Evolutionary conservation across 352 stramenopile species (phyloP), one percentile per base, ranked within the genome.

Genomic region (Hyaloperonospora arabidopsidis): DNA sequence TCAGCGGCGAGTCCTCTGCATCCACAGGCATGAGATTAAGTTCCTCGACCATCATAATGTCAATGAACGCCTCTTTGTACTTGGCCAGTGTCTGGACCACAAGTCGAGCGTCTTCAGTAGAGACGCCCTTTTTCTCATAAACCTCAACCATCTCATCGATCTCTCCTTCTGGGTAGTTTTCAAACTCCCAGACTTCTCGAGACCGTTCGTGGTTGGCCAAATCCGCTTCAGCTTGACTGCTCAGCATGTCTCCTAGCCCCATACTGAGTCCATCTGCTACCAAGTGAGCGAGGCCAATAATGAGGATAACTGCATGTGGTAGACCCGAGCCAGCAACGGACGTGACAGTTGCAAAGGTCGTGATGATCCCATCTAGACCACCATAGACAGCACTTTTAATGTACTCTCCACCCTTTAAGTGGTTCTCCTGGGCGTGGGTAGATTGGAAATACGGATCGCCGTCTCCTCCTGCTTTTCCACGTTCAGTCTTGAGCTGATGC

Each of bases 1-100:
- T 86, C 23, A 87, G 56, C 46, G 86, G 80, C 52, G 89, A 90
- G 63, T 97, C 87, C 63, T 97, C 75, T 36, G 97, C 87, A 54
- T 97, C 89, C 28, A 95, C 87, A 0, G 95, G 87, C 77, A 97
- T 95, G 53, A 98, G 68, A 52, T 96, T 87, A 45, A 98, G 83
- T 69, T 98, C 95, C 57, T 98, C 89, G 18, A 93, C 71, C 91
- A 98, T 98, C 95, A 98, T 98, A 49, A 97, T 84, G 74, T 98
- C 93, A 32, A 98, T 91, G 71, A 98, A 98, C 25, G 97, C 96
- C 48, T 98, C 86, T 57, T 97, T 96, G 77, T 98, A 98, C 76
- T 98, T 98, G 52, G 92, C 74, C 70, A 98, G 86, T 28, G 89
- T 98, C 52, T 87, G 72, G 47, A 98, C 89, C 2, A 98, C 87